Evolutionary conservation across 768 basidiomycete genomes (phyloP).

Genomic region (Mycena metata): DNA sequence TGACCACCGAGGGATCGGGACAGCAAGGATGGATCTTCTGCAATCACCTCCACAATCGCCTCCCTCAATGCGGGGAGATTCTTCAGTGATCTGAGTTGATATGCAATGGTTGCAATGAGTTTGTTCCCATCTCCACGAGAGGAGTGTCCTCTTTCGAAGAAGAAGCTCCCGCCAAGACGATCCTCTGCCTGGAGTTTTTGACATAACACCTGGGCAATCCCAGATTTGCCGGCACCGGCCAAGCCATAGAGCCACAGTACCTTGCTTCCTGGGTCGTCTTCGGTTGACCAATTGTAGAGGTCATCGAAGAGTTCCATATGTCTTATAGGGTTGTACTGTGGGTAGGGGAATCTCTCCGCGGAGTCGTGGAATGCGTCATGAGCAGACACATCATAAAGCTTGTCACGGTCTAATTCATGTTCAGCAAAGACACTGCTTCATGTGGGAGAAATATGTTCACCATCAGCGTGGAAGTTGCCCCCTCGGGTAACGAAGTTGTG

Average conservation of each 20-base stretch:
- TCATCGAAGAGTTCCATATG: not conserved
- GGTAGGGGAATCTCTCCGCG: not conserved
- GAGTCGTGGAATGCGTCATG: not conserved
- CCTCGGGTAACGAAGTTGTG: no score
- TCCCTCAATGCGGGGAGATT: not conserved
- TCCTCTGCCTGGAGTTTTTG: not conserved
- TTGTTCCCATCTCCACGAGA: not conserved
- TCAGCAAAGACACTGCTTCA: no score
- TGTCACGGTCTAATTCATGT: no score
- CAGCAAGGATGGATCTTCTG: not conserved
- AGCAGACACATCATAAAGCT: no score
- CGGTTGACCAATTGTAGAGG: not conserved
- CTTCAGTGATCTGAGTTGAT: slow-evolving; percentile 5
- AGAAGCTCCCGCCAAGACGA: slow-evolving; percentile 2
- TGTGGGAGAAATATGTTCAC: no score
- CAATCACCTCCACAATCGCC: not conserved
- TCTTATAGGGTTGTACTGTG: not conserved
- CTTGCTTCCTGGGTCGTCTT: not conserved
- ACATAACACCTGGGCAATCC: slow-evolving; percentile 4
- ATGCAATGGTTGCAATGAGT: slow-evolving; percentile 4
- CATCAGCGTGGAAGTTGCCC: no score
- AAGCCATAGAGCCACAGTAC: not conserved
- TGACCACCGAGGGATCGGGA: not conserved
- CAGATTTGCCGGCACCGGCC: slow-evolving; percentile 14
- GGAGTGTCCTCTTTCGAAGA: not conserved